A percentile compares a stretch with the other conserved stretches of the same genome.
Evolutionary conservation across 2,329 filamentous ascomycete genomes (phyloP).

Genomic region (Fusarium globosum): DNA sequence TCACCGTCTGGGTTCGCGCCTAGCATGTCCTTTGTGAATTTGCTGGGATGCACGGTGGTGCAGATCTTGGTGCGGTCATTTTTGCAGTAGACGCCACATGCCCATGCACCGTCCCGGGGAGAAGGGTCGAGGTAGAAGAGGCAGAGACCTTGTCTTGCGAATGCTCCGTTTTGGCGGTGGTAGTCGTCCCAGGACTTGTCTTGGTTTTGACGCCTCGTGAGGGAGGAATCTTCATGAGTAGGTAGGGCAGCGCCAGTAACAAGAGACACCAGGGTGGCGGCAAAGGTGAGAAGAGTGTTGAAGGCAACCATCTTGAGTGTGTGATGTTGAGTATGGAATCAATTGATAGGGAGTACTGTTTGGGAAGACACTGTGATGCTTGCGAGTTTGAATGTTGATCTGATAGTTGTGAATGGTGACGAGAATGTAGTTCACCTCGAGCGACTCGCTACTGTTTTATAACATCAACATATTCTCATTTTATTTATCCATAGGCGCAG

Average conservation of each 20-base stretch:
- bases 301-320: not conserved
- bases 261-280: fast-evolving
- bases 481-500: too few species aligned
- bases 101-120: not conserved
- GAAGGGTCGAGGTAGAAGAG: not conserved
- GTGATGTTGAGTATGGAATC: fast-evolving
- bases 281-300: not conserved
- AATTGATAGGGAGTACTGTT: fast-evolving
- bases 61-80: not conserved
- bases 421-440: too few species aligned
- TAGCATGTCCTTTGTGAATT: not conserved
- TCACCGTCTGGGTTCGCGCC: not conserved
- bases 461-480: fast-evolving
- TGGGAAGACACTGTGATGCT: not conserved
- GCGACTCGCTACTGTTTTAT: too few species aligned
- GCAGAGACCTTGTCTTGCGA: not conserved
- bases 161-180: not conserved
- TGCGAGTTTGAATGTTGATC: too few species aligned
- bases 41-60: not conserved
- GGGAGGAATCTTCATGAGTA: not conserved
- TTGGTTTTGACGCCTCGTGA: not conserved
- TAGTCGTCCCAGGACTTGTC: not conserved
- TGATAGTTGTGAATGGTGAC: not conserved
- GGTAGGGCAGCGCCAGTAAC: not conserved
- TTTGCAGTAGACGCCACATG: not conserved